Evolutionary conservation across 148 eudicot species (phyloP), one percentile per base, ranked within the genome.

Genomic region (Amaranthus hypochondriacus): DNA sequence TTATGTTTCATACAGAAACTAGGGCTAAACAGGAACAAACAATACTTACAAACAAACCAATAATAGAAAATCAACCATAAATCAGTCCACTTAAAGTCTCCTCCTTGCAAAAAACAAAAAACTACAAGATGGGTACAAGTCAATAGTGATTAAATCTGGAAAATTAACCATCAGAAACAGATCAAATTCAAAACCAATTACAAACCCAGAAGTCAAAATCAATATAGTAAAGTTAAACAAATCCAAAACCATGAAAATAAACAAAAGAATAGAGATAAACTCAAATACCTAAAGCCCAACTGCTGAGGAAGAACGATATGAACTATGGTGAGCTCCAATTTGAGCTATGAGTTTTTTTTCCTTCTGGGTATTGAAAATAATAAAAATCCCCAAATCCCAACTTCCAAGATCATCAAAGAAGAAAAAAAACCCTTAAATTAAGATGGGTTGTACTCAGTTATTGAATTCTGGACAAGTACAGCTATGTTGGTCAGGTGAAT

Each of bases 121-220:
- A 28, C 39, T 28, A 28, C 39, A 48, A 14, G 39, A 0, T 44
- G n/a, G 47, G 67, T 48, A 66, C 51, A 21, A 67, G 70, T 67
- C 70, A 67, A 67, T 9, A 56, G 2, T 67, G 55, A 50, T 67
- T 56, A 67, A 67, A 67, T 50, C 70, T 51, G 49, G 44, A 67
- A 4, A 65, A 47, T 14, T 15, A 3, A 67, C 39, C 39, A 28
- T 28, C 39, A 28, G 47, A 48, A 48, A 48, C 70, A 67, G 70
- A 67, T 67, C 70, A 50, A 49, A 6, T 67, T 49, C 6, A 48
- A 6, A 49, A 66, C 55, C 1, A 50, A 67, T 4, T 51, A 49
- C 44, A 50, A 49, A 50, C 13, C 70, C 39, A 28, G 21, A 21
- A 66, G 12, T 66, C 6, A 48, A 66, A 13, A 60, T 6, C 8